These are phyloP conservation scores for Phytopythium ostracodes DNA, from an alignment of 352 stramenopile genomes.

Conservation along the genomic window DNA sequence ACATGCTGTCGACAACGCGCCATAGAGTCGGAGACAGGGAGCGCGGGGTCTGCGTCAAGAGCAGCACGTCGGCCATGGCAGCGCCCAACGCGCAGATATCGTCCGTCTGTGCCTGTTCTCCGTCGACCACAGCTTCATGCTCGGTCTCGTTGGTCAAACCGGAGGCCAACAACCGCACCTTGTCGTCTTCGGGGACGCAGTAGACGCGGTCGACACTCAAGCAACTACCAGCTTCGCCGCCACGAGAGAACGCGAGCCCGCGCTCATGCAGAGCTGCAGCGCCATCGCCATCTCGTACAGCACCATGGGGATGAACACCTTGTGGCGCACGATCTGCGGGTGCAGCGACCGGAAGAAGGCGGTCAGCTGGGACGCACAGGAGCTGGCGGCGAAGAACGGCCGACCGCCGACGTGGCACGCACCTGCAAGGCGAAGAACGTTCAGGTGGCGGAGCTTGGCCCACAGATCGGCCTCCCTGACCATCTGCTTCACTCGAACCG, in stretches of 20 bases:
- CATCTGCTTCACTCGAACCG: not conserved
- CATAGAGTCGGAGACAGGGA: not conserved
- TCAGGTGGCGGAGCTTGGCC: not conserved
- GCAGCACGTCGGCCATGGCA: not conserved
- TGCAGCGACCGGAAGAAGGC: not conserved
- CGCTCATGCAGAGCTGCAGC: not conserved
- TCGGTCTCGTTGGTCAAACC: not conserved
- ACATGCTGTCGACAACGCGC: not conserved
- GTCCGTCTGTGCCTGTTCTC: not conserved
- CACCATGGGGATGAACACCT: not conserved
- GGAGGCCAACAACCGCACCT: not conserved
- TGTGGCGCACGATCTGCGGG: not conserved
- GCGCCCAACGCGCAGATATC: not conserved
- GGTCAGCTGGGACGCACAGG: not conserved
- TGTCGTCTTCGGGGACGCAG: slow-evolving; percentile 1
- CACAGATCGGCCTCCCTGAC: not conserved
- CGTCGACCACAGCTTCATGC: not conserved
- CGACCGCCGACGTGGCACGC: not conserved
- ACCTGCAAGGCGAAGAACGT: not conserved
- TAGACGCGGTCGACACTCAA: not conserved
- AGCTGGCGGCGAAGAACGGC: not conserved
- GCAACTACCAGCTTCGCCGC: not conserved
- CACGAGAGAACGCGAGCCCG: not conserved
- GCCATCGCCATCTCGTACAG: slow-evolving; percentile 2
- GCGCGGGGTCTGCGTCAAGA: not conserved